Base-by-base conservation (phyloP, 192 early-diverging fungal genomes). In the Coemansia sp. region DNA sequence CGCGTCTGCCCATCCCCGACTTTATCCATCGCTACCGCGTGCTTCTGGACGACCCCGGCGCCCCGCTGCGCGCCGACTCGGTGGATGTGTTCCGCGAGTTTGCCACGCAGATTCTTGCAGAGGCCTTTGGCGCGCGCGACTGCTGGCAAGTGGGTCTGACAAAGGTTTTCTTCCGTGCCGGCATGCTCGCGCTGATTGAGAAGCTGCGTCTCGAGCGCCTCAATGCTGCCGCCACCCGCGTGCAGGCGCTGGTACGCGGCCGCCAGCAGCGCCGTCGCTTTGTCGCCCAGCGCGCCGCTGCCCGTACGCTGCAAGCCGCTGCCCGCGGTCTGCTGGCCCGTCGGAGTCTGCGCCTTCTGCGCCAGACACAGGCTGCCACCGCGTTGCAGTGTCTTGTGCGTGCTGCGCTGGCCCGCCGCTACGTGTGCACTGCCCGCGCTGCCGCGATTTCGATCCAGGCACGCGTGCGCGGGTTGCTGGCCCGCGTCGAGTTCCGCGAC, bases 151-250 rank as follows among this genome's bases (percentile, higher is more conserved):
- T 98, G 18, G 97, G 97, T 62, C 73, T 88, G 31, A 92, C 93
- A 12, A 99, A 99, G 81, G 92, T 99, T 53, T 99, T 99, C 82
- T 99, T 99, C 94, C 89, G 97, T 26, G 92, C 97, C 51, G 97
- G 97, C 58, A 90, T 94, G 85, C 83, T 88, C 54, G 84, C 78
- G 16, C 58, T 68, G 28, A 72, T 81, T 48, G 96, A 99, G 68
- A 97, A 95, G 76, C 82, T 92, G 54, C 88, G 95, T 30, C 81
- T 91, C 5, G 93, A 95, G 64, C 84, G 92, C 23, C 81, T 93
- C 63, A 89, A 89, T 26, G 79, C 79, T 16, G 91, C 91, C 49
- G 95, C 93, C 38, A 87, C 92, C 5, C 49, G 93, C 56, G 89
- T 98, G 67, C 94, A 97, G 76, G 92, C 94, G 78, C 91, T 94